phyloP scores from a whole-genome alignment of 225 moss, liverwort and hornwort species.

The Asterella californica region DNA sequence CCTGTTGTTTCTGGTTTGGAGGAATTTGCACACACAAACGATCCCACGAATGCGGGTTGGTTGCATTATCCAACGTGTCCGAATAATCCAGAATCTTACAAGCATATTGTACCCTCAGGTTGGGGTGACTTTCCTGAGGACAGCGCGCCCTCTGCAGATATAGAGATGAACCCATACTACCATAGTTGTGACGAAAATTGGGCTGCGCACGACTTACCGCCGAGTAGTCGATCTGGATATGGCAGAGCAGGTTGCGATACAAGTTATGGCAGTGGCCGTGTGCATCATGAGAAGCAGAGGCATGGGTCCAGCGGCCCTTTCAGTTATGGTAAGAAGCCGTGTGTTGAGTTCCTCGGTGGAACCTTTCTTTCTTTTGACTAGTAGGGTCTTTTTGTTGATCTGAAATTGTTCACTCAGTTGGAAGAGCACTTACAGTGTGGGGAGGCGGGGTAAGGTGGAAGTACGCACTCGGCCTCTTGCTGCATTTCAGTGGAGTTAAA shows the following conservation, averaged over 20 bases:
- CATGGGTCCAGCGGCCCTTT: neutral
- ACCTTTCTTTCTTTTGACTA: no score
- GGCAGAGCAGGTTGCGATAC: neutral
- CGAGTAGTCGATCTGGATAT: neutral
- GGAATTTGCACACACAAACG: neutral
- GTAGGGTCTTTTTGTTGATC: no score
- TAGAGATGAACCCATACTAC: neutral
- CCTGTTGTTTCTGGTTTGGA: conserved; percentile 4
- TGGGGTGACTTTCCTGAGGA: conserved; percentile 32
- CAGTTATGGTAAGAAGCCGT: conserved; percentile 3
- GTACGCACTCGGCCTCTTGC: neutral
- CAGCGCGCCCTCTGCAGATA: neutral
- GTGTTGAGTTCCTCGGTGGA: no score
- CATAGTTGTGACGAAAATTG: neutral
- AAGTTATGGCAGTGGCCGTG: neutral
- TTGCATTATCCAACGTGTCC: conserved; percentile 19
- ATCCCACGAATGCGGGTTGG: neutral
- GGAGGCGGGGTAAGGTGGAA: no score
- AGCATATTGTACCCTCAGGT: conserved; percentile 36
- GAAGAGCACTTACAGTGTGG: no score
- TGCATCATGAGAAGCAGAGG: neutral
- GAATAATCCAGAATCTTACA: conserved; percentile 24
- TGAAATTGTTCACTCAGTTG: no score
- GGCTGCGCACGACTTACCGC: neutral
- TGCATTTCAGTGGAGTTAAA: neutral